Evolutionary conservation across 352 stramenopile genomes (phyloP), one percentile per base, ranked within the genome.

Genomic region (Phytophthora capsici): DNA sequence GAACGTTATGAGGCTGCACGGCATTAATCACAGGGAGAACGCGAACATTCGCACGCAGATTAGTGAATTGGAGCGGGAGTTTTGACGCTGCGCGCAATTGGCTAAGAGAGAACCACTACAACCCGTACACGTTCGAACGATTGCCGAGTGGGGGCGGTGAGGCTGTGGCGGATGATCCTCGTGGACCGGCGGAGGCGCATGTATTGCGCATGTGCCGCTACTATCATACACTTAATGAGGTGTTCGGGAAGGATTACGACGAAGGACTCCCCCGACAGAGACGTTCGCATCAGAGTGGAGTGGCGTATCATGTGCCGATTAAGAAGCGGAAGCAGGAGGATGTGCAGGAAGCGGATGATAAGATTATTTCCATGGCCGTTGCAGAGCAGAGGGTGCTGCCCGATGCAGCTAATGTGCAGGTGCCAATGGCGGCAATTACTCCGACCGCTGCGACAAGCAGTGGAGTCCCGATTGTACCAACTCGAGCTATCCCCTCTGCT

Each of bases 1-100:
- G 63, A 63, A 62, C 25, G 47, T 69, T 45, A 88, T 92, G 84
- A 53, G 73, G 26, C 77, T 64, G 49, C 69, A 90, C 55, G 84
- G 81, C 44, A 90, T 92, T 55, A 47, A 67, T 54, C 84, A 92
- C 59, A 71, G 84, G 34, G 82, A 89, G 69, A 92, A 92, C 58
- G 81, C 81, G 70, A 90, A 92, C 69, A 90, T 92, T 58, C 84
- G 84, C 62, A 92, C 81, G 53, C 81, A 92, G 70, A 89, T 92
- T 63, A 90, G 78, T 64, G 84, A 92, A 68, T 69, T 90, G 14
- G 81, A 92, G 69, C n/a, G 76, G 84, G 44, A 74, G 76, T 7
- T 92, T 86, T 63, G 76, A 88, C 47, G 55, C 62, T 3, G 82
- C 84, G 14, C 69, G 84, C 19, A 63, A 48, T 8, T 92, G 81